Base-by-base conservation (phyloP, 139 green algal species). In the Trebouxia sp. region DNA sequence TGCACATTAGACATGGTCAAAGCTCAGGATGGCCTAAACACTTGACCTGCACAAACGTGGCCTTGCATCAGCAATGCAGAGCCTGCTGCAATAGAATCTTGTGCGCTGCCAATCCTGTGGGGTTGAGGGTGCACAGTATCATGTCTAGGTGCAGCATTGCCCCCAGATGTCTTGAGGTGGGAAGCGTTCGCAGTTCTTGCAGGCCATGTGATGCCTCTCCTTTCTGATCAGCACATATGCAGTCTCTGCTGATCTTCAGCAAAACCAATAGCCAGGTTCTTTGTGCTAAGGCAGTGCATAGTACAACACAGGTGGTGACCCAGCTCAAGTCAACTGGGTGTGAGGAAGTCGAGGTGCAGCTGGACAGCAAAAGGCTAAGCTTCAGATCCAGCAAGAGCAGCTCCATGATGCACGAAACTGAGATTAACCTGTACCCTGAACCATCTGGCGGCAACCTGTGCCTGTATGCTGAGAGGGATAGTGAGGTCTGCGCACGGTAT, bases 321-420 rank as follows among this genome's bases (percentile, higher is more conserved):
- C 75, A 80, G 50, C 75, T 80, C 20, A 80, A 80, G 75, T 48
- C 35, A 38, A 50, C 48, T n/a, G 75, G 42, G 24, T 80, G 75
- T 43, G 50, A 80, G 20, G 75, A 80, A 26, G 43, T 80, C 6
- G 37, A 45, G 47, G 11, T 80, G 50, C 30, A 41, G 5, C 15
- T 65, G 43, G 48, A 62, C 35, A 47, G 32, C 32, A 28, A 67
- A 1, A 6, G 20, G 50, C 26, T 80, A 14, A 67, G 22, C 20
- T 80, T 69, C 26, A 65, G 50, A 32, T 70, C 35, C 15, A 69
- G 17, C 50, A 41, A 30, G 35, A 65, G 74, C 74, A 66, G 66
- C 45, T 65, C 74, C 20, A 47, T 42, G 74, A 45, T 65, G 74
- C 65, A 58, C 9, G 28, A 79, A 12, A 62, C 45, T 14, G 45